phyloP scores from a whole-genome alignment of 352 stramenopile species.

The Pythium chondricola region DNA sequence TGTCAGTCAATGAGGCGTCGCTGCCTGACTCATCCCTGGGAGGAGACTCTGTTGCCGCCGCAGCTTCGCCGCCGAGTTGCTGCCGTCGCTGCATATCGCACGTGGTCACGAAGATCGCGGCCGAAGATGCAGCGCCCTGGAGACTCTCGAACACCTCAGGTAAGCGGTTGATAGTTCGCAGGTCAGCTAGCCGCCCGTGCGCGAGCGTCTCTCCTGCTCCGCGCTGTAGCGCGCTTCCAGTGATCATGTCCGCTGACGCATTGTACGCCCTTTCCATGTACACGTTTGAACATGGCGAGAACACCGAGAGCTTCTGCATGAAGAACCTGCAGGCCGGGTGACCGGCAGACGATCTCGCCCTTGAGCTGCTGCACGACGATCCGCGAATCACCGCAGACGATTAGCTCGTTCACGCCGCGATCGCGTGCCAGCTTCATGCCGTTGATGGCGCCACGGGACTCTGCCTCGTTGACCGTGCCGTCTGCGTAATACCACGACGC shows the following conservation, averaged over 20 bases:
- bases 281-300: not conserved
- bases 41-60: too few species aligned
- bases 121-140: too few species aligned
- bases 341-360: constrained; percentile 15
- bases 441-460: constrained; percentile 10
- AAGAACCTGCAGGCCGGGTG: constrained; percentile 8
- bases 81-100: too few species aligned
- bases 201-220: not conserved
- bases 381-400: constrained; percentile 17
- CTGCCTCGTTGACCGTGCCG: constrained; percentile 18
- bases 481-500: constrained; percentile 7
- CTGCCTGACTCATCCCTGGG: too few species aligned
- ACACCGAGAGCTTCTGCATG: not conserved
- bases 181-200: not conserved
- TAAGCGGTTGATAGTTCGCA: not conserved
- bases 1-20: too few species aligned
- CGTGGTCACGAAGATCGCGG: too few species aligned
- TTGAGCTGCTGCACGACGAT: constrained; percentile 15
- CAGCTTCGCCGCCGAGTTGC: too few species aligned
- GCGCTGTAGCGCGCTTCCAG: constrained; percentile 8
- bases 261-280: constrained; percentile 10
- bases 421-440: not conserved
- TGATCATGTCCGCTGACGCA: constrained; percentile 9
- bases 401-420: not conserved
- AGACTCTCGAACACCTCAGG: too few species aligned